Conservation (phyloP, 331 rosid species). For the Spiraea crenata region DNA sequence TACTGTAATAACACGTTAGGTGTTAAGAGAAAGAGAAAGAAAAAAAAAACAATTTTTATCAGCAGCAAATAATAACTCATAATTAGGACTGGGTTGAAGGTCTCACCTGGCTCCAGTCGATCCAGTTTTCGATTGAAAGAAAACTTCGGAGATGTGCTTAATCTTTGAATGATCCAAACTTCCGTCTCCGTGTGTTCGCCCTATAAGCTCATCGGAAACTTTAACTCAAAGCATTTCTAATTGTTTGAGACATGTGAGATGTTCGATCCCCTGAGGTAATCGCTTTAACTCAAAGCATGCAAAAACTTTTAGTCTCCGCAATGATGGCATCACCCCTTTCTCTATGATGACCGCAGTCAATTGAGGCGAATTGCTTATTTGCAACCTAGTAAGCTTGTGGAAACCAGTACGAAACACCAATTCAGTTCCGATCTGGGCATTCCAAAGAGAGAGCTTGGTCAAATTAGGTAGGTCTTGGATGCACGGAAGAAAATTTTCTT, state of each 20-base stretch:
- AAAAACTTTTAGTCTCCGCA: neutral
- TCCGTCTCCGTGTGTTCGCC: neutral
- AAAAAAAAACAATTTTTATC: too few species aligned
- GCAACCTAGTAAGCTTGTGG: conserved; percentile 1
- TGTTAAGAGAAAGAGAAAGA: too few species aligned
- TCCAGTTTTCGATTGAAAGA: too few species aligned
- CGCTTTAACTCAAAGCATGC: conserved; percentile 10
- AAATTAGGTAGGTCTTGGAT: conserved; percentile 10
- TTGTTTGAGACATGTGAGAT: conserved; percentile 11
- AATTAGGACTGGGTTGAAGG: too few species aligned
- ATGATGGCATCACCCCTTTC: conserved; percentile 5
- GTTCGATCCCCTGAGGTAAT: conserved; percentile 14
- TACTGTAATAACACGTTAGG: too few species aligned
- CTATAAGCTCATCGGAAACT: conserved; percentile 7
- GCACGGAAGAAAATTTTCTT: neutral
- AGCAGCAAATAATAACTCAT: too few species aligned
- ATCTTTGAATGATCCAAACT: neutral
- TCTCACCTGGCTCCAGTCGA: too few species aligned
- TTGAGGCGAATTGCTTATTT: neutral
- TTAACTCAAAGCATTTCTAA: neutral
- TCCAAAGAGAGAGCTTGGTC: conserved; percentile 1
- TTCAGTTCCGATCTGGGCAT: neutral
- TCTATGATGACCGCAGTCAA: conserved; percentile 8
- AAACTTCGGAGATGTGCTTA: conserved; percentile 14
- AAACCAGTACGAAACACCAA: conserved; percentile 8